Percentiles rank a stretch among this genome's conserved stretches.
phyloP scores from a whole-genome alignment of 495 filamentous ascomycete genomes.

The Podospora conica region DNA sequence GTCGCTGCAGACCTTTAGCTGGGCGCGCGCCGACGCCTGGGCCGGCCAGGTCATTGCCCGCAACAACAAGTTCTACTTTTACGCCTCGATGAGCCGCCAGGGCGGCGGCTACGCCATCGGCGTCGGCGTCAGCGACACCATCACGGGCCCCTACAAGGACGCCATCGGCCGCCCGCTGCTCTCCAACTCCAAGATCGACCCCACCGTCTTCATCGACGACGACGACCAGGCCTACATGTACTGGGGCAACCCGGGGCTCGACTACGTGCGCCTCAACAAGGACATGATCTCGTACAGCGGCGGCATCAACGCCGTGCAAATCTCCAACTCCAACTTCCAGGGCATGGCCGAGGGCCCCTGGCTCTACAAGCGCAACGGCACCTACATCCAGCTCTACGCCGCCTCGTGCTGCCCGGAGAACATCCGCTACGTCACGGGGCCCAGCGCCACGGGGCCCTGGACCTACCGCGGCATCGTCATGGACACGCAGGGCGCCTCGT shows the following conservation, averaged over 20 bases:
- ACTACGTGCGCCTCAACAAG: not conserved
- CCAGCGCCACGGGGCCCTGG: not conserved
- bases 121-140: not conserved
- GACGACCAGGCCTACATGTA: not conserved
- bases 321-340: not conserved
- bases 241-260: not conserved
- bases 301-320: not conserved
- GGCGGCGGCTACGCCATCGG: not conserved
- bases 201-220: conserved; percentile 11
- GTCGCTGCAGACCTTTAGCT: not conserved
- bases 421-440: not conserved
- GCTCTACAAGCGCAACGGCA: not conserved
- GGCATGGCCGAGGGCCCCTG: not conserved
- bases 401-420: not conserved
- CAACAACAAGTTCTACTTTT: not conserved
- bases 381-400: not conserved
- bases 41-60: not conserved
- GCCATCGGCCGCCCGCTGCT: not conserved
- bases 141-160: not conserved
- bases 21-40: conserved; percentile 4
- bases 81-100: not conserved
- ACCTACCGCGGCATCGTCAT: not conserved
- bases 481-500: not conserved
- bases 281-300: not conserved
- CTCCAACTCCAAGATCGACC: conserved; percentile 1